Base-by-base conservation (phyloP, 2,329 filamentous ascomycete species). In the Hypoxylon sp. region DNA sequence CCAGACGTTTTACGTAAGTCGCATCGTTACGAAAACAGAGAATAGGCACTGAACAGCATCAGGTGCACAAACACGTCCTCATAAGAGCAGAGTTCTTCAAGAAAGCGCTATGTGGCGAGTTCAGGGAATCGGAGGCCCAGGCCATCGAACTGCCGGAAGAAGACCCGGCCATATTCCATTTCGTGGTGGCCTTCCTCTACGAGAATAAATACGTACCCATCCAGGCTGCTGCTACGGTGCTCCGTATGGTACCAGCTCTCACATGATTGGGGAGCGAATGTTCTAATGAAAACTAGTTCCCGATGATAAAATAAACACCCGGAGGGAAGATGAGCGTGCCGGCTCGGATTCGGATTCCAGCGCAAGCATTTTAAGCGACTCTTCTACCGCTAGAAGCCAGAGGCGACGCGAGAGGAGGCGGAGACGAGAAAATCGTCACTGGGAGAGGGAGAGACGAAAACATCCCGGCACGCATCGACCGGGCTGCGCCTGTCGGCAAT, bases 101-200 rank as follows among this genome's bases (percentile, higher is more conserved):
- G 56, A 85, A 80, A 68, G 84, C 85, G 13, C 78, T 87, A 6
- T 82, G 82, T 65, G 84, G 85, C 37, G 77, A 78, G 27, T 87
- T 86, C 70, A 79, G 73, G 56, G 85, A 87, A 72, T 81, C 83
- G 1, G 78, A 77, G 20, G 79, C 81, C 14, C 83, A 85, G 67
- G 79, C 80, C 13, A 81, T 87, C 57, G 79, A 85, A 71, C 76
- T 87, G 1, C 84, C 84, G 0, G 85, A 86, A 64, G 85, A 87
- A 66, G 81, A 86, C 68, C 83, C 85, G 2, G 81, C 81, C 60
- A 81, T 85, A 51, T 87, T 87, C 67, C 83, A 85, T 64, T 85
- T 86, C 68, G 75, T 87, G 46, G 77, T 87, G 37, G 83, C 84
- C n/a, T 86, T 82, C 56, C 75, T 86, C 11, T 86, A 86, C 69